Conservation (phyloP, 148 eudicot species). For the Silene uniflora region DNA sequence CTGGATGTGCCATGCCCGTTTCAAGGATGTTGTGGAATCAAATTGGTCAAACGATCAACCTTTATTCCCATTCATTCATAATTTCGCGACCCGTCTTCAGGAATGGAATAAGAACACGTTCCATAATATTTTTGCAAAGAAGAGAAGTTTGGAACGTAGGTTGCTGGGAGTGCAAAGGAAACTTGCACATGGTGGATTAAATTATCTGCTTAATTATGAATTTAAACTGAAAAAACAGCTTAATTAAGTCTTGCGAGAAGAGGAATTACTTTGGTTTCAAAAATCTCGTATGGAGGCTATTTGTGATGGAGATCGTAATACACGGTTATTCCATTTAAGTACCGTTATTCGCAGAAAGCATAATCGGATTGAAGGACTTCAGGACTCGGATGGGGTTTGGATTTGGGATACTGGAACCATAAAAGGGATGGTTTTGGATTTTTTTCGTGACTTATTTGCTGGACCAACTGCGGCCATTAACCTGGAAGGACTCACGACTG, state of each 20-base stretch:
- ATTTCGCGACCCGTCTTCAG: not conserved
- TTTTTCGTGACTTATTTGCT: too few species aligned
- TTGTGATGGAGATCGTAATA: not conserved
- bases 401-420: too few species aligned
- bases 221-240: not conserved
- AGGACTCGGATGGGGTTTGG: too few species aligned
- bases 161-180: not conserved
- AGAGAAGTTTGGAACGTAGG: not conserved
- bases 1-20: not conserved
- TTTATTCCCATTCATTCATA: not conserved
- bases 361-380: too few species aligned
- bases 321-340: too few species aligned
- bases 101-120: not conserved
- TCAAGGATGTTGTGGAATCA: not conserved
- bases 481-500: too few species aligned
- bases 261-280: not conserved
- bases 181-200: not conserved
- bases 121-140: not conserved
- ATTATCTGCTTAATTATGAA: not conserved
- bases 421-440: too few species aligned
- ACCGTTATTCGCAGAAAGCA: too few species aligned
- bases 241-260: not conserved
- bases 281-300: not conserved
- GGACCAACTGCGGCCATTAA: too few species aligned
- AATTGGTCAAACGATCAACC: not conserved